Evolutionary conservation across 805 yeast species (phyloP).

Genomic region (Pichia ethanolica): DNA sequence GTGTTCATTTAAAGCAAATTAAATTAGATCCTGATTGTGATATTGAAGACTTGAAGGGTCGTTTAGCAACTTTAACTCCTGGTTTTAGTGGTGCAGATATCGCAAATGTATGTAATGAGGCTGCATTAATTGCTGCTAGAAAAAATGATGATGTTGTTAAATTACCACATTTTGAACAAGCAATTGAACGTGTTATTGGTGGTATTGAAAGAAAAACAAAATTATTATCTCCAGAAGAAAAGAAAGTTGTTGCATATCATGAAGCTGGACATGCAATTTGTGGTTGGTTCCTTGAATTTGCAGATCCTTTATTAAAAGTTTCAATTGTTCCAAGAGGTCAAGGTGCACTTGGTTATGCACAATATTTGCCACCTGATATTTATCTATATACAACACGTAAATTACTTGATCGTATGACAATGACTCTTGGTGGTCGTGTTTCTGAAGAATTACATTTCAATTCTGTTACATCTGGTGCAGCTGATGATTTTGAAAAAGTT

Average conservation of each 20-base stretch:
- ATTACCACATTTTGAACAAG: slow-evolving; percentile 76
- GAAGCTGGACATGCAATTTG: slow-evolving; percentile 97
- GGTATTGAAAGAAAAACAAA: slow-evolving; percentile 86
- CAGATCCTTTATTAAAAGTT: slow-evolving; percentile 90
- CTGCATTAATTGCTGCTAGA: slow-evolving; percentile 90
- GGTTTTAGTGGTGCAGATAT: slow-evolving; percentile 96
- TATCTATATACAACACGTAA: slow-evolving; percentile 72
- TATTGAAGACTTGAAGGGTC: slow-evolving; percentile 62
- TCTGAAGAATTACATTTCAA: slow-evolving; percentile 84
- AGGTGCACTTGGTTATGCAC: slow-evolving; percentile 95
- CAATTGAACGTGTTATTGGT: slow-evolving; percentile 89
- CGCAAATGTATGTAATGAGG: slow-evolving; percentile 91
- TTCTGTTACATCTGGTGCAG: slow-evolving; percentile 86
- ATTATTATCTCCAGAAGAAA: slow-evolving; percentile 72
- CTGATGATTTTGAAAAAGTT: slow-evolving; percentile 87
- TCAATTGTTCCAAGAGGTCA: slow-evolving; percentile 91
- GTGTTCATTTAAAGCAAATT: slow-evolving; percentile 66
- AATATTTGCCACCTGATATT: slow-evolving; percentile 85
- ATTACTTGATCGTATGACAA: slow-evolving; percentile 77
- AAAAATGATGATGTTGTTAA: slow-evolving; percentile 54
- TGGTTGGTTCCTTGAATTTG: slow-evolving; percentile 84
- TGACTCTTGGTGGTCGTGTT: slow-evolving; percentile 90
- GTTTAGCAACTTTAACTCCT: slow-evolving; percentile 86
- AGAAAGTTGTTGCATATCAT: slow-evolving; percentile 82
- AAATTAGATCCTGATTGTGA: slow-evolving; percentile 39